Base-by-base conservation (phyloP, 2,329 filamentous ascomycete species). In the Claviceps fusiformis region DNA sequence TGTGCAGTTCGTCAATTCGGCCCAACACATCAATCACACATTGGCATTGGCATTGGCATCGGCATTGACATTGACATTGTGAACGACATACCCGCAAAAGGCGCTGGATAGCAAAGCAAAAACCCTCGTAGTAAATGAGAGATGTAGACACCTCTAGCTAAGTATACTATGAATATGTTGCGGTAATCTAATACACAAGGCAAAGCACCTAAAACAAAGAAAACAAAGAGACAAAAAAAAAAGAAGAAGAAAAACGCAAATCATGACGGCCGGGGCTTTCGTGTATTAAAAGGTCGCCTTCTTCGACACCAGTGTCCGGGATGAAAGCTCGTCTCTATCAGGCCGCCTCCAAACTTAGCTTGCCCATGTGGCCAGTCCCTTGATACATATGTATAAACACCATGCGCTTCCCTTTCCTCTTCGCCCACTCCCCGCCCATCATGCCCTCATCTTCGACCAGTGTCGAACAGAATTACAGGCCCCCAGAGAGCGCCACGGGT, bases 131-230 rank as follows among this genome's bases (percentile, higher is more conserved):
- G 35, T 13, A 37, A 37, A 37, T 37, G 3, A 7, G 13, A 6
- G 37, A 5, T 17, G 17, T 17, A 8, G 15, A 41, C 37, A 41
- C 5, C 37, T 41, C 15, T 48, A 31, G 31, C 46, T 29, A 17
- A n/a, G n/a, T n/a, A n/a, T 11, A n/a, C 29, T 17, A 49, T 31
- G 47, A 49, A 54, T 39, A 4, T 47, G 44, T 31, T 37, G 44
- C 56, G 58, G 53, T 39, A 59, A 65, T 63, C 62, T 63, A 60
- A 56, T 65, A 66, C 63, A 65, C 59, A 54, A 52, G 27, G 33
- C 53, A 53, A 57, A 54, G 57, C 55, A 44, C 19, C 3, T 7
- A 47, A 29, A 29, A 47, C 17, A 48, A 31, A 31, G 3, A 31
- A 17, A 27, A 31, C 1, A 47, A 11, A 10, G 3, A 1, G 11